Conservation (phyloP, 1,284 basidiomycete genomes). For the Hortiboletus rubellus region DNA sequence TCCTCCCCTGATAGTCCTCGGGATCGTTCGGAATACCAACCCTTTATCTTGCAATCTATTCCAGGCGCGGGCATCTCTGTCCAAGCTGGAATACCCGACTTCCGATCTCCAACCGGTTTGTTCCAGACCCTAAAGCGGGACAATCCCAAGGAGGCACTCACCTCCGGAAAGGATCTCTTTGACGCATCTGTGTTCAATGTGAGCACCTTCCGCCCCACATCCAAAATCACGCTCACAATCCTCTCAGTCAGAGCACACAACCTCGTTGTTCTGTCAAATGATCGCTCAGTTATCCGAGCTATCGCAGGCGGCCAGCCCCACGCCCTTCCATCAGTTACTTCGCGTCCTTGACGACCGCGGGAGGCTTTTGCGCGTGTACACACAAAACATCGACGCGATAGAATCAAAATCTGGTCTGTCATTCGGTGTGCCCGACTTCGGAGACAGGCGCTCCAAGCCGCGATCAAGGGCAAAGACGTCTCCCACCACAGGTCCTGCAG, state of each 20-base stretch:
- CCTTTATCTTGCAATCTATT: background rate
- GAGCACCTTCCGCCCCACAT: conserved; percentile 36
- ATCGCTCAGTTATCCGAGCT: conserved; percentile 79
- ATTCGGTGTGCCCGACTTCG: conserved; percentile 70
- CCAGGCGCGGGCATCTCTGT: conserved; percentile 91
- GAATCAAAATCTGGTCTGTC: conserved; percentile 83
- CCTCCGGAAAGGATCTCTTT: conserved; percentile 87
- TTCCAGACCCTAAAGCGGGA: conserved; percentile 80
- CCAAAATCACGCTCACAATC: conserved; percentile 21
- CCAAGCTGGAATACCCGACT: conserved; percentile 90
- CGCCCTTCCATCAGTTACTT: conserved; percentile 80
- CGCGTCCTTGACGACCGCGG: conserved; percentile 76
- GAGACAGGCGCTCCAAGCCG: conserved; percentile 51
- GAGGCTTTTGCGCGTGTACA: conserved; percentile 85
- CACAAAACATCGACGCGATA: conserved; percentile 93
- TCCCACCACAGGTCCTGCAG: conserved; percentile 18
- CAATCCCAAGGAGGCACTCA: conserved; percentile 69
- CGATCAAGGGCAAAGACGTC: conserved; percentile 43
- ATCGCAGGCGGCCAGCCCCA: conserved; percentile 74
- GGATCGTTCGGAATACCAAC: conserved; percentile 12
- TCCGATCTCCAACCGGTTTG: conserved; percentile 80
- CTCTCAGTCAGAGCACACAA: conserved; percentile 67
- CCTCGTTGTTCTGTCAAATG: conserved; percentile 85
- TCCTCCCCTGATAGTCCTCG: conserved; percentile 11
- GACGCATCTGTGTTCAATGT: conserved; percentile 90